These are phyloP conservation scores for Aureobasidium lini DNA, from an alignment of 2,329 filamentous ascomycete genomes.

Conservation along the genomic window DNA sequence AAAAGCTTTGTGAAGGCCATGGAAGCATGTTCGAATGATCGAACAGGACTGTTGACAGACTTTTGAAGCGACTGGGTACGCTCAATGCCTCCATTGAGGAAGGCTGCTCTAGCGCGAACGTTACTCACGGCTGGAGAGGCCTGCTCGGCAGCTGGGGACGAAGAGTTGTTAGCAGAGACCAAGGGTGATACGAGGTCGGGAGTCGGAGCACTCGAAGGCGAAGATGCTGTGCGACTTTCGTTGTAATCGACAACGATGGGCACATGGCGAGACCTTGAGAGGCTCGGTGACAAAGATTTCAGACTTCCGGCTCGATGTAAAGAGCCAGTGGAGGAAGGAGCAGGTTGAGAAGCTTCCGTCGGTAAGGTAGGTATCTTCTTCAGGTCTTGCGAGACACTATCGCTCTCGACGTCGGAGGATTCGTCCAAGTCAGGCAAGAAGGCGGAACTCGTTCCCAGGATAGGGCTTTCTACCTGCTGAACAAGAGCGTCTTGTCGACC, in stretches of 20 bases:
- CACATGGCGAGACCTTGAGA: conserved; percentile 13
- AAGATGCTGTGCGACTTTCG: neutral
- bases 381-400: neutral
- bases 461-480: conserved; percentile 3
- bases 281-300: neutral
- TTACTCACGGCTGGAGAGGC: neutral
- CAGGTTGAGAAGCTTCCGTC: neutral
- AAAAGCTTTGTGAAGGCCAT: conserved; percentile 32
- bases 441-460: neutral
- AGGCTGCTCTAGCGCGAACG: conserved; percentile 15
- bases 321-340: neutral
- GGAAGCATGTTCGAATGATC: conserved; percentile 32
- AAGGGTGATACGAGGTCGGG: neutral
- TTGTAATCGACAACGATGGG: conserved; percentile 17
- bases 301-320: neutral
- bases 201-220: neutral
- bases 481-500: neutral
- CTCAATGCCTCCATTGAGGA: conserved; percentile 16
- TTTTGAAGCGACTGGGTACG: conserved; percentile 22
- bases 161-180: neutral
- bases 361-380: neutral
- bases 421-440: neutral
- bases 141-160: neutral
- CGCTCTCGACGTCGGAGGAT: neutral
- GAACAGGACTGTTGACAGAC: conserved; percentile 27